Evolutionary conservation across 2,329 filamentous ascomycete species (phyloP), one percentile per base, ranked within the genome.

Genomic region (Aspergillus transmontanensis): DNA sequence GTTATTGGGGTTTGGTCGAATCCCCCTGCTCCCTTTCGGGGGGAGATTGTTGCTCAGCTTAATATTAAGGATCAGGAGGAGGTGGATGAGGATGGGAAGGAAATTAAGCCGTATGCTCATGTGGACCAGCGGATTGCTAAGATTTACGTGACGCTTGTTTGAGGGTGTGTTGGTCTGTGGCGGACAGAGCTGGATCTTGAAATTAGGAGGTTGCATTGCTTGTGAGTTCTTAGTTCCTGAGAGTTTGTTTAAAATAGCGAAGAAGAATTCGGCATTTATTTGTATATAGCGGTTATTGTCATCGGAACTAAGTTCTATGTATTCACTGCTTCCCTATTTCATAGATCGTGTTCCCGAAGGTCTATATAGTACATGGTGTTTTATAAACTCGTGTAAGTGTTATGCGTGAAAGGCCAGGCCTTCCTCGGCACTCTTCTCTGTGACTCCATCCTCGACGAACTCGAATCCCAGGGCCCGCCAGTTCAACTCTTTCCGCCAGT

Each of bases 401-500:
- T 62, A 72, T 34, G 69, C 70, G 63, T 72, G 69, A 30, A 71
- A 72, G 2, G 64, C 61, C 60, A 69, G 60, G 1, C 57, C 59
- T 11, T 61, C 51, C 30, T 66, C 66, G 12, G 62, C 64, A 23
- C 7, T 45, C 23, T 11, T 30, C 39, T 59, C 53, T n/a, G 11
- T 57, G 14, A 14, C 56, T 28, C 54, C 64, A 32, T 73, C 71
- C 28, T 78, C 73, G 12, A 78, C 69, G 72, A 82, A 83, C 61
- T 82, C 78, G 70, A 83, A 84, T 1, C 79, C 81, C 54, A 83
- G 71, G 12, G 79, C 77, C 41, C 81, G 76, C 82, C 82, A 84
- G 65, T 84, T 84, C 62, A 84, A 68, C 69, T 84, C 83, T 62
- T 85, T 85, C 57, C 87, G 82, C 87, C 87, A 89, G 76, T 88